A percentile compares a stretch with the other conserved stretches of the same genome.
phyloP scores from a whole-genome alignment of 176 grass and related monocot species.

The Hordeum marinum region DNA sequence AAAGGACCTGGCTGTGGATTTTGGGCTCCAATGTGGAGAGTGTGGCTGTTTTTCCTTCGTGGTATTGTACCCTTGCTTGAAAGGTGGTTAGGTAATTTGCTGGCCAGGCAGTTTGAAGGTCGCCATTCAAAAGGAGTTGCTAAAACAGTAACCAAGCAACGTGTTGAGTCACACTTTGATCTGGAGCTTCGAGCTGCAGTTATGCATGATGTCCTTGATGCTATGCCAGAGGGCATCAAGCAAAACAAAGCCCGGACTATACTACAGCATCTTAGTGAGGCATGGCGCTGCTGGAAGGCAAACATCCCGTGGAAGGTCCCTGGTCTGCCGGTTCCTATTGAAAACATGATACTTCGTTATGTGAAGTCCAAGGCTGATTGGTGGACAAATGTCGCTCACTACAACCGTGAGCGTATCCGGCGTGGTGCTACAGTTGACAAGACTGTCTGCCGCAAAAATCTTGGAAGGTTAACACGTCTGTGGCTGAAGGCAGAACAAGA shows the following conservation, averaged over 20 bases:
- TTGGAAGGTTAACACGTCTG: slow-evolving; percentile 89
- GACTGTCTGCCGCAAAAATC: slow-evolving; percentile 94
- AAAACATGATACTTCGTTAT: slow-evolving; percentile 99
- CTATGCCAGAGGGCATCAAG: slow-evolving; percentile 99
- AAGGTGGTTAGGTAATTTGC: slow-evolving; percentile 90
- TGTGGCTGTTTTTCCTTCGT: slow-evolving; percentile 96
- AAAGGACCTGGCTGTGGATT: slow-evolving; percentile 97
- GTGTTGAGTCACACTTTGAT: slow-evolving; percentile 96
- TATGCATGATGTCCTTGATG: slow-evolving; percentile 99
- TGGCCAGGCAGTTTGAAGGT: slow-evolving; percentile 95
- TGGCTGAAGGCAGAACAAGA: slow-evolving; percentile 99
- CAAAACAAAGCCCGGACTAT: slow-evolving; percentile 98
- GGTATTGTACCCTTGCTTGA: slow-evolving; percentile 94
- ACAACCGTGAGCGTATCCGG: slow-evolving; percentile 95
- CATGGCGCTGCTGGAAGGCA: slow-evolving; percentile 99
- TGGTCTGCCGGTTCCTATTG: slow-evolving; percentile 85
- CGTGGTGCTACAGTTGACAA: slow-evolving; percentile 98
- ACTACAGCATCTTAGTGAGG: slow-evolving; percentile 94
- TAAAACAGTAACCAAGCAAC: slow-evolving; percentile 99
- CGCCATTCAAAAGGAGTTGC: slow-evolving; percentile 96
- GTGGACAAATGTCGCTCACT: slow-evolving; percentile 99
- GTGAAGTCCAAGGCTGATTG: slow-evolving; percentile 99
- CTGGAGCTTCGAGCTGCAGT: slow-evolving; percentile 94
- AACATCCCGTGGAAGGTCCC: slow-evolving; percentile 99
- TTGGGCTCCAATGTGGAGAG: slow-evolving; percentile 99